Percentiles rank a stretch among this genome's conserved stretches.
Evolutionary conservation across 1,284 basidiomycete genomes (phyloP).

Genomic region (Thelephora terrestris): DNA sequence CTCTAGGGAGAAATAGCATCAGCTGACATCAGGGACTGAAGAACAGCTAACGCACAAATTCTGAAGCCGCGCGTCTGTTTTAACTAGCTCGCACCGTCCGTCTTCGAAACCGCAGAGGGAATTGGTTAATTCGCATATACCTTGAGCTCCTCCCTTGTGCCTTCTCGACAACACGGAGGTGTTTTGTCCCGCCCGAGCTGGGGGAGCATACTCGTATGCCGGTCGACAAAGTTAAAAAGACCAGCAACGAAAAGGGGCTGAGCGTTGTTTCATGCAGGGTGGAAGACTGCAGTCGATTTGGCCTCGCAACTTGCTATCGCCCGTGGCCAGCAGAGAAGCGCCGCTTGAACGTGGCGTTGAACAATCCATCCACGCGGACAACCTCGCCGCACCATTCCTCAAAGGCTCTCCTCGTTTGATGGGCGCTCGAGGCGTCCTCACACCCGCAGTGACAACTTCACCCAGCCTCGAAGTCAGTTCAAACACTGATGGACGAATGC

Average conservation of each 20-base stretch:
- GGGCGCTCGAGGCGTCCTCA: constrained; percentile 68
- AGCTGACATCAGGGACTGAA: too few relatives aligned
- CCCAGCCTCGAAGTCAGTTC: constrained; percentile 12
- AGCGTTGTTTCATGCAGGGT: constrained; percentile 92
- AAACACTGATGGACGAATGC: too few relatives aligned
- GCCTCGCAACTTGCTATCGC: constrained; percentile 39
- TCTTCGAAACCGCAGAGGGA: constrained; percentile 27
- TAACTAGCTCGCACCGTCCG: too few relatives aligned
- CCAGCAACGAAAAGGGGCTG: constrained; percentile 81
- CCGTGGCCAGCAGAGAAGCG: constrained; percentile 81
- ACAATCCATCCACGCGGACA: constrained; percentile 46
- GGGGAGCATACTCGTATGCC: constrained; percentile 94
- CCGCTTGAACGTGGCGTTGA: constrained; percentile 81
- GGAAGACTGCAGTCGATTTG: constrained; percentile 44
- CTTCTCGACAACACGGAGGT: constrained; percentile 78
- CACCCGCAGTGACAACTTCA: constrained; percentile 82
- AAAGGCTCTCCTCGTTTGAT: constrained; percentile 67
- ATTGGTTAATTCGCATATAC: constrained; percentile 60
- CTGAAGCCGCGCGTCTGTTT: too few relatives aligned
- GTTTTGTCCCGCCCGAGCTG: constrained; percentile 75
- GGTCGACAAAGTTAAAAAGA: constrained; percentile 88
- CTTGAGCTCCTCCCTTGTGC: constrained; percentile 74
- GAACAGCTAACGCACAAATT: too few relatives aligned
- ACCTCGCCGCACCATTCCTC: constrained; percentile 85
- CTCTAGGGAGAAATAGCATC: too few relatives aligned